These are phyloP conservation scores for Lathyrus aphaca DNA, from an alignment of 306 rosid genomes.

Conservation along the genomic window DNA sequence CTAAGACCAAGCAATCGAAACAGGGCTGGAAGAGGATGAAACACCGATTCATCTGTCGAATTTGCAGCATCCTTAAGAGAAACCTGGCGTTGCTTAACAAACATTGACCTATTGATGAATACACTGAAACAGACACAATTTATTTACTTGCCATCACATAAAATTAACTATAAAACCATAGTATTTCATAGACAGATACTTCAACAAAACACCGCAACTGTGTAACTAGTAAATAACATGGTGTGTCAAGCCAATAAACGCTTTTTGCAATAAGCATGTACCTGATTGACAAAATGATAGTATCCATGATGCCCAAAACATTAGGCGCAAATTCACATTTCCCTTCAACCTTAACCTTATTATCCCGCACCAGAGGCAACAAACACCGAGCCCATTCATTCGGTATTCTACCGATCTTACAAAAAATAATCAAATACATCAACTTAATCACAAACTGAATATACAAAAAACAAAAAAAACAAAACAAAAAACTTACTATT, in stretches of 20 bases:
- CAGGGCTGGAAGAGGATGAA: slow-evolving; percentile 85
- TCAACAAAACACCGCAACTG: background rate
- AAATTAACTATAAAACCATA: background rate
- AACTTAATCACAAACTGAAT: slow-evolving; percentile 31
- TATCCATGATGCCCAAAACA: slow-evolving; percentile 77
- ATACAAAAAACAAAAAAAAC: too few species aligned
- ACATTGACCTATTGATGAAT: slow-evolving; percentile 70
- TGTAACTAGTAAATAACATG: background rate
- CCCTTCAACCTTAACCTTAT: slow-evolving; percentile 72
- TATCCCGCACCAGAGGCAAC: slow-evolving; percentile 81
- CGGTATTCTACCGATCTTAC: slow-evolving; percentile 92
- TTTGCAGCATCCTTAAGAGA: slow-evolving; percentile 71
- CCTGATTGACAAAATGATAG: slow-evolving; percentile 75
- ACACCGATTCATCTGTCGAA: slow-evolving; percentile 70
- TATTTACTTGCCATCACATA: slow-evolving; percentile 32
- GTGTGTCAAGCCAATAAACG: background rate
- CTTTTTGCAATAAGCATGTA: slow-evolving; percentile 30
- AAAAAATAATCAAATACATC: slow-evolving; percentile 14
- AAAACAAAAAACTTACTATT: background rate
- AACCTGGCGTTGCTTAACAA: slow-evolving; percentile 66
- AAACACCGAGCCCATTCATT: slow-evolving; percentile 96
- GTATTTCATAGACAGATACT: background rate
- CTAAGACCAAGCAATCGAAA: slow-evolving; percentile 76
- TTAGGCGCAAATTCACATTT: slow-evolving; percentile 70
- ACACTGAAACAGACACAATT: slow-evolving; percentile 52